phyloP scores from a whole-genome alignment of 345 rosid genomes.

The Odontarrhena argentea region DNA sequence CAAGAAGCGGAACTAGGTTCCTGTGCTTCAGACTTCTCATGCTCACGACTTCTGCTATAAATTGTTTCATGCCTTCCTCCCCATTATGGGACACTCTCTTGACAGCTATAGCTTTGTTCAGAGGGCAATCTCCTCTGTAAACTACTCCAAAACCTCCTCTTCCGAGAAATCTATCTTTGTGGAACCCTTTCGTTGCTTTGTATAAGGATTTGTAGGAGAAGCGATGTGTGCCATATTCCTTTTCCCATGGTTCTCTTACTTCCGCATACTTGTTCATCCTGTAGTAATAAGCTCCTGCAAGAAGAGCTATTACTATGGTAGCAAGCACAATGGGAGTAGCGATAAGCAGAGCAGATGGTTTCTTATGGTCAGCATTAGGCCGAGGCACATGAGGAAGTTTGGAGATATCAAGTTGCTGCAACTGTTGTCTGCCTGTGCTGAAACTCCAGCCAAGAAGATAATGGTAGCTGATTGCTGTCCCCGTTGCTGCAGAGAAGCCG shows the following conservation, averaged over 20 bases:
- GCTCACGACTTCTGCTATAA: conserved; percentile 55
- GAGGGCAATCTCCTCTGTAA: conserved; percentile 47
- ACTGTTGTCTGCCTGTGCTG: conserved; percentile 44
- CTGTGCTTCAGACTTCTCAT: conserved; percentile 51
- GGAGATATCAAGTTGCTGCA: conserved; percentile 46
- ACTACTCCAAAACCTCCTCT: conserved; percentile 57
- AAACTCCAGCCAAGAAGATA: conserved; percentile 75
- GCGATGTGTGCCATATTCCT: conserved; percentile 45
- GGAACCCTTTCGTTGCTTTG: conserved; percentile 49
- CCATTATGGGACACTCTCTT: conserved; percentile 50
- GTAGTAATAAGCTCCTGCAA: conserved; percentile 30
- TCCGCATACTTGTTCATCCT: conserved; percentile 48
- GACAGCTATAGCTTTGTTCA: conserved; percentile 45
- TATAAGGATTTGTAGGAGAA: conserved; percentile 48
- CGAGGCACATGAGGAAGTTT: conserved; percentile 59
- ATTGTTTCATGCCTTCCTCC: conserved; percentile 51
- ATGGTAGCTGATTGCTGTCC: conserved; percentile 45
- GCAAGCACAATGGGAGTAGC: conserved; percentile 7
- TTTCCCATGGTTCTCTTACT: conserved; percentile 53
- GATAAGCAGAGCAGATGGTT: conserved; percentile 27
- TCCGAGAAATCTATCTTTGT: conserved; percentile 47
- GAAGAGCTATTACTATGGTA: conserved; percentile 24
- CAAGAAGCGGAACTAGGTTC: conserved; percentile 56
- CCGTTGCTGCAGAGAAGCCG: conserved; percentile 67
- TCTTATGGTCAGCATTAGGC: conserved; percentile 39